Evolutionary conservation across 108 stramenopile genomes (phyloP).

Genomic region (Chaetoceros muelleri): DNA sequence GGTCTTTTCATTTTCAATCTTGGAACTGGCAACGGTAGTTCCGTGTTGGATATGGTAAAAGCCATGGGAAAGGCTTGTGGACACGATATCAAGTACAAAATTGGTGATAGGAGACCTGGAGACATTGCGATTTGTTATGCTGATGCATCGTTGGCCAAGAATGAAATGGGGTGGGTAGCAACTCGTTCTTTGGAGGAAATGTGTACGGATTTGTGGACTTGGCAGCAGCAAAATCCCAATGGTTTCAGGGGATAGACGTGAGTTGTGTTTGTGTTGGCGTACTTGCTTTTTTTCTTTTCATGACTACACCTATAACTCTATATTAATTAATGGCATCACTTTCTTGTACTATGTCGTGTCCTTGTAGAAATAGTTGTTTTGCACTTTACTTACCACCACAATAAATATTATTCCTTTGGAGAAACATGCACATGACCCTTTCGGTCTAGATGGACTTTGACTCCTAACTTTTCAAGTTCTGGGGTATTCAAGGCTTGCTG

Average conservation of each 20-base stretch:
- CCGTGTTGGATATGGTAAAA: conserved; percentile 91
- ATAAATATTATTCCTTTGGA: too few species aligned
- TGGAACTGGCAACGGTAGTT: conserved; percentile 90
- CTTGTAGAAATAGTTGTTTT: too few species aligned
- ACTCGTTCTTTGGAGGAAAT: conserved; percentile 84
- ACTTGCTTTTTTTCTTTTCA: too few species aligned
- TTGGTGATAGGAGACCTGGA: conserved; percentile 85
- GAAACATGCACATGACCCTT: conserved; percentile 58
- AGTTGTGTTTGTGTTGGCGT: too few species aligned
- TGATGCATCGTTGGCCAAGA: conserved; percentile 78
- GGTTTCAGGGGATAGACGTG: conserved; percentile 57
- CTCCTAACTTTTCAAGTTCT: conserved; percentile 46
- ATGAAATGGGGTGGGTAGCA: conserved; percentile 95
- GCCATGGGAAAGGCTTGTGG: conserved; percentile 93
- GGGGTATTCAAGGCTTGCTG: conserved; percentile 52
- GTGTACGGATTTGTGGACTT: conserved; percentile 92
- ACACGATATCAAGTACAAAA: conserved; percentile 73
- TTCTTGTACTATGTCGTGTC: too few species aligned
- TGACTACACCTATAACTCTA: too few species aligned
- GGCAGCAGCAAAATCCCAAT: conserved; percentile 95
- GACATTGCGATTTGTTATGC: conserved; percentile 96
- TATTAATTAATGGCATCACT: too few species aligned
- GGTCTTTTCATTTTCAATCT: conserved; percentile 86
- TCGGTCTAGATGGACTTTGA: conserved; percentile 47
- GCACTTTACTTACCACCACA: too few species aligned